These are phyloP conservation scores for Camelina neglecta DNA, from an alignment of 345 rosid species.

Conservation along the genomic window DNA sequence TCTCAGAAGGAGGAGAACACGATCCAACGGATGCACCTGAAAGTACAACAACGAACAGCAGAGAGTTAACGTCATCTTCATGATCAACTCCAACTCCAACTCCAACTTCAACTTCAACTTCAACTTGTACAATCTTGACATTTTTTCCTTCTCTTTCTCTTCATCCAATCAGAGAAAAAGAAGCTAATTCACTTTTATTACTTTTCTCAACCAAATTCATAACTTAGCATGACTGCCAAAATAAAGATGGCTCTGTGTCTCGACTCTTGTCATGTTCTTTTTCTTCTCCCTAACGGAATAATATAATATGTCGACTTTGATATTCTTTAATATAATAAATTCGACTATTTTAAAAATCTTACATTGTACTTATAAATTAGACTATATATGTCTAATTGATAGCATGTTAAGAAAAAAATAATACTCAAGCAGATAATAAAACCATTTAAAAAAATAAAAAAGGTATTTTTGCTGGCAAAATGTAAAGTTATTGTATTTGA, in stretches of 20 bases:
- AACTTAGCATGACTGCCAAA: constrained; percentile 41
- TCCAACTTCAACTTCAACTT: background rate
- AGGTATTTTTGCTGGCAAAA: too few relatives aligned
- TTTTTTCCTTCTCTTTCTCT: constrained; percentile 30
- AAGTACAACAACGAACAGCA: constrained; percentile 31
- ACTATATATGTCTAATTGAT: background rate
- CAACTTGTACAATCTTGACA: constrained; percentile 44
- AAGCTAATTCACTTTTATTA: constrained; percentile 37
- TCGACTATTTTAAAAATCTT: background rate
- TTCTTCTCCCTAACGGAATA: constrained; percentile 22
- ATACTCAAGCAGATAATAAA: too few relatives aligned
- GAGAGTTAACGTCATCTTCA: constrained; percentile 34
- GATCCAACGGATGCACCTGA: constrained; percentile 40
- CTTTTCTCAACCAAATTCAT: constrained; percentile 38
- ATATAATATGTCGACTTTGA: constrained; percentile 34
- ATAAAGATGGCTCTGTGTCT: constrained; percentile 41
- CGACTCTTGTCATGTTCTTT: constrained; percentile 19
- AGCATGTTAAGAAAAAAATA: background rate
- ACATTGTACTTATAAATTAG: background rate
- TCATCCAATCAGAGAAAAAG: constrained; percentile 20
- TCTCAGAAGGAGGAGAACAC: constrained; percentile 26
- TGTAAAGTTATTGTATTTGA: too few relatives aligned
- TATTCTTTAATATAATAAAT: constrained; percentile 31
- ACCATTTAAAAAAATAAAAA: too few relatives aligned
- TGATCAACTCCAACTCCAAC: constrained; percentile 27